These are phyloP conservation scores for Secale cereale DNA, from an alignment of 176 grass and related monocot genomes.

Conservation along the genomic window DNA sequence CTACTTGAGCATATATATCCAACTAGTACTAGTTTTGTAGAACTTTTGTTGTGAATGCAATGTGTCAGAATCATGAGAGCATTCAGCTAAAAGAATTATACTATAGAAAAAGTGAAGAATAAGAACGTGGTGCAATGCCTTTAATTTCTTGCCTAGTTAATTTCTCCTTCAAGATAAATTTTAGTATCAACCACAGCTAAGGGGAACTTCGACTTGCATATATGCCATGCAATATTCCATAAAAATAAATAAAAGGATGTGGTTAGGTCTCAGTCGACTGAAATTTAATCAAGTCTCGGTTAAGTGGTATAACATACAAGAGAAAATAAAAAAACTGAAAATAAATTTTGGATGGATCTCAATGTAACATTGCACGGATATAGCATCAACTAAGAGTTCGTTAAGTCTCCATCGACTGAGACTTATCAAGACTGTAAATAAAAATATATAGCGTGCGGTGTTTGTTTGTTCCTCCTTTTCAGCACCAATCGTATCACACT, in stretches of 20 bases:
- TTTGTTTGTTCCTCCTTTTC: slow-evolving; percentile 29
- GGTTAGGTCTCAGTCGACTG: too few relatives aligned
- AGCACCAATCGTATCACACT: not conserved
- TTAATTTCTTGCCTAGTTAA: slow-evolving; percentile 37
- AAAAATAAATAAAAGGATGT: too few relatives aligned
- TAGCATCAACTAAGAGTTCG: too few relatives aligned
- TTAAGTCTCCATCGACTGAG: too few relatives aligned
- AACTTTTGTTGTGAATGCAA: slow-evolving; percentile 19
- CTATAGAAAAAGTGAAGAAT: slow-evolving; percentile 27
- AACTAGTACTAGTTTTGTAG: not conserved
- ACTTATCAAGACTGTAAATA: too few relatives aligned
- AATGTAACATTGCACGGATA: too few relatives aligned
- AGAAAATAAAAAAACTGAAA: too few relatives aligned
- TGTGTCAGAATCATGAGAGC: slow-evolving; percentile 34
- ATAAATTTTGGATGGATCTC: too few relatives aligned
- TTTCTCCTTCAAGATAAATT: slow-evolving; percentile 21
- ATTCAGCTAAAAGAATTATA: slow-evolving; percentile 30
- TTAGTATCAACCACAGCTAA: slow-evolving; percentile 31
- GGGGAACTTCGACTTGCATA: slow-evolving; percentile 17
- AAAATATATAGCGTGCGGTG: not conserved
- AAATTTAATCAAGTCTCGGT: too few relatives aligned
- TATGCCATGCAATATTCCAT: not conserved
- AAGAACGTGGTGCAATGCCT: slow-evolving; percentile 29
- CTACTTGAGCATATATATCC: not conserved
- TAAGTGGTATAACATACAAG: too few relatives aligned